Evolutionary conservation across 805 yeast genomes (phyloP), one percentile per base, ranked within the genome.

Genomic region (Myxozyma neotropica): DNA sequence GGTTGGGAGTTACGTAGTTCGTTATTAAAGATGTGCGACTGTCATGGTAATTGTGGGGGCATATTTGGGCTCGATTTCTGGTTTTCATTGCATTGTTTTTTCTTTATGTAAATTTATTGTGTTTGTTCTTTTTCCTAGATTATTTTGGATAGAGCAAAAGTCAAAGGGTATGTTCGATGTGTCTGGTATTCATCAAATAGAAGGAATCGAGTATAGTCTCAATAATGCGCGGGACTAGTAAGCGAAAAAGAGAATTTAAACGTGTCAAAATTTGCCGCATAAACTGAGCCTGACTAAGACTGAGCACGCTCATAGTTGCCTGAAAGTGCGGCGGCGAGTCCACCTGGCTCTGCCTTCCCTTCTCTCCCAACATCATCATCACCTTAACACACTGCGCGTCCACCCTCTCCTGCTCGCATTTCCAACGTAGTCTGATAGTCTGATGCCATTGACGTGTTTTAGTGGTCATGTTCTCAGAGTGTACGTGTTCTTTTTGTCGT

Each of bases 381-480:
- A 29, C 33, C 33, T 7, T 29, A 29, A 6, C 33, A 10, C 6
- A 10, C 10, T 10, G 33, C 38, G 39, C 10, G 10, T 8, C 27
- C 17, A 3, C 23, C 4, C 39, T 19, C 23, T 12, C 15, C 2
- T 38, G 35, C n/a, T 15, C 29, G 21, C 7, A n/a, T 6, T 29
- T 31, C 15, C 35, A 8, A n/a, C 24, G 45, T 42, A 19, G 26
- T 12, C 12, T 15, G n/a, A n/a, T 15, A 38, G 24, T 46, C 50
- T 15, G 50, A 46, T 46, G 50, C 50, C 15, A 46, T 24, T 31
- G 17, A 24, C 27, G 39, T 10, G 50, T 6, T 17, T 10, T 6
- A 24, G 10, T 13, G 56, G 59, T 31, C 48, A 58, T 58, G 62
- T 58, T 58, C 46, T 58, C 62, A 29, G 62, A 58, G 38, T 58